Evolutionary conservation across 2,329 filamentous ascomycete species (phyloP).

Genomic region (Nothophaeocryptopus gaeumannii): DNA sequence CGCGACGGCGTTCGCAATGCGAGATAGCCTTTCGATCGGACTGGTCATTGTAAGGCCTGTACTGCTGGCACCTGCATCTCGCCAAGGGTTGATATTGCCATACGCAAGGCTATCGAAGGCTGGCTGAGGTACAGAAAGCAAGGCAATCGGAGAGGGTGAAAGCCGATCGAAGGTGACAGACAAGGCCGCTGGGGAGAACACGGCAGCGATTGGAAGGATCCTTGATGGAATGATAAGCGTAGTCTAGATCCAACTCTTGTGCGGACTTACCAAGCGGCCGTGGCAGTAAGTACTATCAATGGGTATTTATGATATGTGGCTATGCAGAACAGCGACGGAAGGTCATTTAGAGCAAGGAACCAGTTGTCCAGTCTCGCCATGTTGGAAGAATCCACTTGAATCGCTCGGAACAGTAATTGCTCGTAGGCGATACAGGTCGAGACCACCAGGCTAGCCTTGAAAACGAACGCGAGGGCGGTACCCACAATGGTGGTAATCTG

Average conservation of each 20-base stretch:
- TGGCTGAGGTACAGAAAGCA: slow-evolving; percentile 4
- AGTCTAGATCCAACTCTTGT: not conserved
- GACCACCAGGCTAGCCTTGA: slow-evolving; percentile 16
- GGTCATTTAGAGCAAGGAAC: slow-evolving; percentile 12
- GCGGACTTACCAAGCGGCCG: slow-evolving; percentile 10
- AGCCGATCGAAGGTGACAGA: slow-evolving; percentile 12
- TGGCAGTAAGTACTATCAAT: slow-evolving; percentile 8
- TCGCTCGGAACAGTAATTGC: slow-evolving; percentile 15
- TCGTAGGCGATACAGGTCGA: slow-evolving; percentile 17
- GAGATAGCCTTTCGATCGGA: slow-evolving; percentile 2
- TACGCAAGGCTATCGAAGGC: slow-evolving; percentile 11
- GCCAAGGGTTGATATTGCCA: not conserved
- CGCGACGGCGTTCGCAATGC: slow-evolving; percentile 9
- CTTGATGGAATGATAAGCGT: too few species aligned
- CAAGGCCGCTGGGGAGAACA: slow-evolving; percentile 11
- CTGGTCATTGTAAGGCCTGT: not conserved
- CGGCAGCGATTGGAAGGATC: slow-evolving; percentile 13
- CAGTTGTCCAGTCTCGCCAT: slow-evolving; percentile 13
- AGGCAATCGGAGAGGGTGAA: slow-evolving; percentile 1
- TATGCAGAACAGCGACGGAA: slow-evolving; percentile 5
- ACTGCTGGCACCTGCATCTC: not conserved
- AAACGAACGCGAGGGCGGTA: slow-evolving; percentile 18
- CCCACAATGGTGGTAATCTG: slow-evolving; percentile 16
- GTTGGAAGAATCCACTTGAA: not conserved
- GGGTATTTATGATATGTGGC: slow-evolving; percentile 11